Base-by-base conservation (phyloP, 352 stramenopile species). In the Phytophthora pistaciae region DNA sequence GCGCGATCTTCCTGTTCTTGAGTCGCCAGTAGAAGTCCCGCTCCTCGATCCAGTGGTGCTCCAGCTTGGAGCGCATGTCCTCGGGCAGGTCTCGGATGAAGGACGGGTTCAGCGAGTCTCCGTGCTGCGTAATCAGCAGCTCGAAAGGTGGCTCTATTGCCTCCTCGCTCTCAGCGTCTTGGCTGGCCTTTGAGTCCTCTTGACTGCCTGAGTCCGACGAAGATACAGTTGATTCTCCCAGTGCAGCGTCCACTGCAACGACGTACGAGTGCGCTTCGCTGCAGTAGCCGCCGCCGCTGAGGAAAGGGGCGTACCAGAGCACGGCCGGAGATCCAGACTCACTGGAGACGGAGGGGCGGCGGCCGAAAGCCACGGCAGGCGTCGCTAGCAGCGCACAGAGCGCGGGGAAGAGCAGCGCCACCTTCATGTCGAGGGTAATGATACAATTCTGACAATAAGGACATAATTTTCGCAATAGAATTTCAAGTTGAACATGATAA, bases 271-370 rank as follows among this genome's bases (percentile, higher is more conserved):
- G 92, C 56, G 94, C 94, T 75, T 98, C 93, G 60, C 85, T 96
- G 80, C 90, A 97, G 79, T 98, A 98, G 20, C 94, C 94, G 36
- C 94, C 94, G 44, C 94, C 94, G 56, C 88, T 97, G 50, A 97
- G 87, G 54, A 98, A 98, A 56, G 94, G 93, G 49, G 92, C 93
- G 59, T 93, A 96, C 93, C 93, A 98, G 2, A 95, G 54, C 53
- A 98, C 87, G 31, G 69, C 77, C 16, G 85, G 82, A 20, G 72
- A 59, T 29, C 21, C 38, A 8, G 29, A 2, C 0, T 70, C 42
- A 11, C 38, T 70, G 23, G 10, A 25, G 48, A 40, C 9, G 36
- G 62, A 16, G 1, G 55, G 7, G 4, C 29, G 40, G 13, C 11
- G 60, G 9, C 56, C 63, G 11, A 64, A 66, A 46, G 48, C 69